A percentile compares a stretch with the other conserved stretches of the same genome.
phyloP scores from a whole-genome alignment of 2,329 filamentous ascomycete genomes.

The Bisporella sp. region DNA sequence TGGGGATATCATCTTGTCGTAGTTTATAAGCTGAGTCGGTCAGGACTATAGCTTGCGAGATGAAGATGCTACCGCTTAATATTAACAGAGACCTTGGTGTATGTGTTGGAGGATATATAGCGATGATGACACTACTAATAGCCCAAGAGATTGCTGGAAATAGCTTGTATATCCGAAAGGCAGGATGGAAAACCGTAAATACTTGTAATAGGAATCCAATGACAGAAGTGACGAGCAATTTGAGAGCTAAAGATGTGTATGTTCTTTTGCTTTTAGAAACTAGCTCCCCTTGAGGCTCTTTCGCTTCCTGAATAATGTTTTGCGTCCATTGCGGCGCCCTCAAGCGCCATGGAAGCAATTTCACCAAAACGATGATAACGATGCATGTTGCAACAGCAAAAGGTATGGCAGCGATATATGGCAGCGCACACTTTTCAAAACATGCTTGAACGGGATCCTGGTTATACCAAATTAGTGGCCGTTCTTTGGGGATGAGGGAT shows the following conservation, averaged over 20 bases:
- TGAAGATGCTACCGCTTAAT: conserved; percentile 15
- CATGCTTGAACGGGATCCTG: conserved; percentile 24
- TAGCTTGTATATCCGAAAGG: conserved; percentile 31
- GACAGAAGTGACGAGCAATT: conserved; percentile 32
- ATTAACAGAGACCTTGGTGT: conserved; percentile 19
- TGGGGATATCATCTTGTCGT: conserved; percentile 7
- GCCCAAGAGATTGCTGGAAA: conserved; percentile 19
- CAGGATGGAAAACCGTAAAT: conserved; percentile 25
- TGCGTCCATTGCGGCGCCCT: conserved; percentile 39
- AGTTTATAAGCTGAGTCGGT: conserved; percentile 25
- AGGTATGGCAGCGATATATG: conserved; percentile 22
- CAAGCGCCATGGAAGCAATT: conserved; percentile 22
- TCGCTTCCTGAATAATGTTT: conserved; percentile 41
- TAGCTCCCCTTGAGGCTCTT: conserved; percentile 18
- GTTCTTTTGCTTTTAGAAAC: conserved; percentile 19
- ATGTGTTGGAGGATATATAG: conserved; percentile 16
- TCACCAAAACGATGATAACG: conserved; percentile 20
- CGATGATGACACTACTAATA: conserved; percentile 14
- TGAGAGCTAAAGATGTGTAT: conserved; percentile 25
- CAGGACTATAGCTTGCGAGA: conserved; percentile 17
- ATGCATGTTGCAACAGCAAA: conserved; percentile 23
- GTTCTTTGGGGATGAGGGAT: not conserved
- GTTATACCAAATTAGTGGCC: not conserved
- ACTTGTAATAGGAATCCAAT: conserved; percentile 29
- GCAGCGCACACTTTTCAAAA: conserved; percentile 21